phyloP scores from a whole-genome alignment of 2,329 filamentous ascomycete species.

The Curvularia sp. region DNA sequence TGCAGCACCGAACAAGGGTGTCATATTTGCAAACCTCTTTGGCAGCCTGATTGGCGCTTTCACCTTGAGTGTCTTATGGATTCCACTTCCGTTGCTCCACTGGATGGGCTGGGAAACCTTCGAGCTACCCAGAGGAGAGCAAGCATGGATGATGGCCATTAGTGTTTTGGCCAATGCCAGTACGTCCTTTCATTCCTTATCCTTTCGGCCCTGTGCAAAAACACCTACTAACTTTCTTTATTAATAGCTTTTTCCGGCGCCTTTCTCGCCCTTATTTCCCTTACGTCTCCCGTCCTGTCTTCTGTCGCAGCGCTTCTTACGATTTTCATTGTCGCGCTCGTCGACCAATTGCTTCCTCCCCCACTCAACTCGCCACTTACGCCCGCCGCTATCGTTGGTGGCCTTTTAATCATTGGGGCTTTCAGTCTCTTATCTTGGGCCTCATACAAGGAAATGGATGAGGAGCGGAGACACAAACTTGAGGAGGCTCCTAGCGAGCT shows the following conservation, averaged over 20 bases:
- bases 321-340: conserved; percentile 93
- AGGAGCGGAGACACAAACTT: conserved; percentile 72
- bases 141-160: conserved; percentile 79
- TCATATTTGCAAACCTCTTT: conserved; percentile 94
- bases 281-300: conserved; percentile 90
- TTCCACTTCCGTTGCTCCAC: conserved; percentile 87
- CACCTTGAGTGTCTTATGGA: conserved; percentile 87
- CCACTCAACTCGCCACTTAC: conserved; percentile 74
- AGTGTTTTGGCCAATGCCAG: conserved; percentile 86
- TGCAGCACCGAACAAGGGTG: conserved; percentile 81
- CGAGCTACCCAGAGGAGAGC: conserved; percentile 77
- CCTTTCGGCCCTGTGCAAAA: not conserved
- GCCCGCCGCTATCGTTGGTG: conserved; percentile 78
- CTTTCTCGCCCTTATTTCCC: conserved; percentile 89
- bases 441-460: conserved; percentile 90
- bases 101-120: conserved; percentile 80
- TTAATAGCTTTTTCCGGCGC: conserved; percentile 78
- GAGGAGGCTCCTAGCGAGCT: conserved; percentile 54
- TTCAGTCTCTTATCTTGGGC: conserved; percentile 90
- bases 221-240: conserved; percentile 15
- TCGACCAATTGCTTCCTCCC: conserved; percentile 81
- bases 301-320: conserved; percentile 93
- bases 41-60: conserved; percentile 86
- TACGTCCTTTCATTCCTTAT: conserved; percentile 49
- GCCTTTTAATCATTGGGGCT: conserved; percentile 83